Evolutionary conservation across 495 filamentous ascomycete genomes (phyloP).

Genomic region (Penicillium coffeae): DNA sequence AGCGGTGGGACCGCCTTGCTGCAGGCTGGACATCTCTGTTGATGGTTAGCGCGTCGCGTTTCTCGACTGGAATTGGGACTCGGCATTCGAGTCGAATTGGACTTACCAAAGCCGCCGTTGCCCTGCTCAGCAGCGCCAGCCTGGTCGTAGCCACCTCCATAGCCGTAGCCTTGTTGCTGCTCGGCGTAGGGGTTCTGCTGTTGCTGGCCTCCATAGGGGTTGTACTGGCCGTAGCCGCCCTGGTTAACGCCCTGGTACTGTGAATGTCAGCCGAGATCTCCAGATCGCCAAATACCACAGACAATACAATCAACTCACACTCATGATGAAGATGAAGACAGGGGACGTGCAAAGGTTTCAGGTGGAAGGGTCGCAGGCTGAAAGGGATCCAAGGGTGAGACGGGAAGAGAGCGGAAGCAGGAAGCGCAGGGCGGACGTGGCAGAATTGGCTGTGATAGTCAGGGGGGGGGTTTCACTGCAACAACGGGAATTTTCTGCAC

Average conservation of each 20-base stretch:
- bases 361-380: constrained; percentile 9
- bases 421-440: constrained; percentile 15
- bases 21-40: constrained; percentile 64
- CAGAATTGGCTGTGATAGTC: constrained; percentile 12
- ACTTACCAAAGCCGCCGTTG: constrained; percentile 41
- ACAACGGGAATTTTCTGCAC: neutral
- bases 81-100: constrained; percentile 4
- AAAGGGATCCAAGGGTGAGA: constrained; percentile 23
- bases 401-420: constrained; percentile 22
- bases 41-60: constrained; percentile 14
- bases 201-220: constrained; percentile 57
- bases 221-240: constrained; percentile 58
- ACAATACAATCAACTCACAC: constrained; percentile 23
- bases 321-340: constrained; percentile 29
- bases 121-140: constrained; percentile 43
- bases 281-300: neutral
- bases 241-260: constrained; percentile 33
- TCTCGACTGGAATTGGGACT: neutral
- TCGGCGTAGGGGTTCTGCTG: constrained; percentile 38
- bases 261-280: neutral
- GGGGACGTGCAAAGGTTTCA: constrained; percentile 5
- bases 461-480: constrained; percentile 2
- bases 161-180: constrained; percentile 40
- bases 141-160: constrained; percentile 35
- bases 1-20: constrained; percentile 59